Evolutionary conservation across 441 rosid genomes (phyloP).

Genomic region (Bocquillonia castaneifolia): DNA sequence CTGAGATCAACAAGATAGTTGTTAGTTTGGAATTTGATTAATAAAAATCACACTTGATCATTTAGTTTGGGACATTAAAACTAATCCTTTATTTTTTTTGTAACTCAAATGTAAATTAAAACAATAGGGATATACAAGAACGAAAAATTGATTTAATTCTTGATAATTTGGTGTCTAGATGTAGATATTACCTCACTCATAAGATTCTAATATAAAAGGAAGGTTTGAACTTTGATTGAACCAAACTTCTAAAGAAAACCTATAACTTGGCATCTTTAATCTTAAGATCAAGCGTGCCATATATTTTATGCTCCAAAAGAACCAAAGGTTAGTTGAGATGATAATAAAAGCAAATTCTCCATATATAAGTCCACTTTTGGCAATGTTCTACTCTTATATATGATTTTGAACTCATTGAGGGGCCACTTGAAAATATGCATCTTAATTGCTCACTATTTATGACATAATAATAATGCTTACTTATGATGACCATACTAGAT

Average conservation of each 20-base stretch:
- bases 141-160: no score
- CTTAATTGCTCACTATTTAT: background rate
- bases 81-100: background rate
- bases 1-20: background rate
- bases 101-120: no score
- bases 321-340: background rate
- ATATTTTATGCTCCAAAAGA: background rate
- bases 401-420: slow-evolving; percentile 2
- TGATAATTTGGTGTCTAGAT: no score
- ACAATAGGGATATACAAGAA: no score
- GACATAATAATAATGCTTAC: background rate
- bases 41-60: background rate
- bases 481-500: background rate
- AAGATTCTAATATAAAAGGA: no score
- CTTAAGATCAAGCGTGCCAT: no score
- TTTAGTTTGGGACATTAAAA: background rate
- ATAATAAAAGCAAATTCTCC: background rate
- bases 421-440: background rate
- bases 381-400: background rate
- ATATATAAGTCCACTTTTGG: background rate
- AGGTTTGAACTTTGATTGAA: no score
- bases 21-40: background rate
- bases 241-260: background rate
- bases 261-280: background rate
- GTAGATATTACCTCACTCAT: no score